Conservation (phyloP, 345 rosid genomes). For the Chamaenerion angustifolium region DNA sequence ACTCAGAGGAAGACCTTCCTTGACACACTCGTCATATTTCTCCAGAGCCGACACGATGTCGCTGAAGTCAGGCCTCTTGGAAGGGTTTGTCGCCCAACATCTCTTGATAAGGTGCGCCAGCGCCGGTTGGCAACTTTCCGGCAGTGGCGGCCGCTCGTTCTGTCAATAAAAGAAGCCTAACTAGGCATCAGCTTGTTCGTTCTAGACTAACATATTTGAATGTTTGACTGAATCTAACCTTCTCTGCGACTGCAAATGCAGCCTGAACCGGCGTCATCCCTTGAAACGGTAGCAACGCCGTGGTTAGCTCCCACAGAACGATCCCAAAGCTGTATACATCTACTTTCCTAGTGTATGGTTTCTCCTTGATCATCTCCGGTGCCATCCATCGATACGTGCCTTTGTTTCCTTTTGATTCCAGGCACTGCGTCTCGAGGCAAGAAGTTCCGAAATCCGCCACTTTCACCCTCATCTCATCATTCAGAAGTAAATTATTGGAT, state of each 20-base stretch:
- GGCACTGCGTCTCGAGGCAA: slow-evolving; percentile 86
- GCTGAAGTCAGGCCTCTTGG: slow-evolving; percentile 82
- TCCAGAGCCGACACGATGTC: slow-evolving; percentile 67
- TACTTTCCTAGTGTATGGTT: slow-evolving; percentile 77
- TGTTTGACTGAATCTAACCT: slow-evolving; percentile 59
- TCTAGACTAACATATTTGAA: too few species aligned
- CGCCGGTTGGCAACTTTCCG: slow-evolving; percentile 83
- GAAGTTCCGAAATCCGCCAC: slow-evolving; percentile 98
- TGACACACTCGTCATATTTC: slow-evolving; percentile 72
- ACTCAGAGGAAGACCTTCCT: slow-evolving; percentile 80
- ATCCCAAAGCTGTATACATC: slow-evolving; percentile 97
- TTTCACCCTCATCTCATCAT: slow-evolving; percentile 92
- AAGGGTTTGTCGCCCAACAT: slow-evolving; percentile 83
- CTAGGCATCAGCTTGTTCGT: background rate
- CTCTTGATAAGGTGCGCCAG: slow-evolving; percentile 80
- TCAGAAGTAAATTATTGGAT: slow-evolving; percentile 80
- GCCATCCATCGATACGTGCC: slow-evolving; percentile 99
- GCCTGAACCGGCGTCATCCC: slow-evolving; percentile 99
- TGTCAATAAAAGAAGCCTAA: slow-evolving; percentile 14
- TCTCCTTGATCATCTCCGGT: slow-evolving; percentile 96
- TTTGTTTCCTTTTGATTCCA: slow-evolving; percentile 78
- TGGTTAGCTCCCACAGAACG: slow-evolving; percentile 96
- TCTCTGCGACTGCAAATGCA: slow-evolving; percentile 95
- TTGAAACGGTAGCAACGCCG: slow-evolving; percentile 95
- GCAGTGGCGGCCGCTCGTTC: slow-evolving; percentile 90